Conservation (phyloP, 441 rosid species). For the Euphorbia schlechtendalii region DNA sequence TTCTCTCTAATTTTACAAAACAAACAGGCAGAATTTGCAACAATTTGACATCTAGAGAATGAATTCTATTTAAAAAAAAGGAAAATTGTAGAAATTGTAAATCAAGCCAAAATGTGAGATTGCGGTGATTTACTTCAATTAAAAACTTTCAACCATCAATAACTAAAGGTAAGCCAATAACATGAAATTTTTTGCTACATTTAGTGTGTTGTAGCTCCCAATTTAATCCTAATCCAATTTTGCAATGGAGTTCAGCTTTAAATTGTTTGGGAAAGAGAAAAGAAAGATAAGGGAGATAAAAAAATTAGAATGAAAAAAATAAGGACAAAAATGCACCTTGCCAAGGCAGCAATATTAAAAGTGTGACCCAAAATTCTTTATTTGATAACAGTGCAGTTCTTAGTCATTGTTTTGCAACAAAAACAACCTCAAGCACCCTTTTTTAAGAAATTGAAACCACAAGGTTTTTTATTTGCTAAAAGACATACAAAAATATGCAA, state of each 20-base stretch:
- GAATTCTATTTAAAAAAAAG: no score
- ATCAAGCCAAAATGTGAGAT: not conserved
- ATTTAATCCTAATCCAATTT: no score
- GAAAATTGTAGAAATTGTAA: not conserved
- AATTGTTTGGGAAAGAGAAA: not conserved
- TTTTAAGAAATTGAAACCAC: not conserved
- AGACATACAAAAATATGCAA: not conserved
- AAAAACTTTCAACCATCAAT: not conserved
- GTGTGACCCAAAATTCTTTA: not conserved
- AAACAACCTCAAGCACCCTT: not conserved
- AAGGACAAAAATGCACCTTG: not conserved
- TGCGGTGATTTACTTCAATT: not conserved
- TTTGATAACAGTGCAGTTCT: not conserved
- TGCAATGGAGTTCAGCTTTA: not conserved
- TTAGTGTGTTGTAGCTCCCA: not conserved
- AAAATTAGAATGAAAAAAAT: not conserved
- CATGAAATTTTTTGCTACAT: not conserved
- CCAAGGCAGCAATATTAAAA: not conserved
- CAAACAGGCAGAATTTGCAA: no score
- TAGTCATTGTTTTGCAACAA: not conserved
- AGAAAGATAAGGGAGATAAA: not conserved
- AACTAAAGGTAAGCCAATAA: not conserved
- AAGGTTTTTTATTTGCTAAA: not conserved
- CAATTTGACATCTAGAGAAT: no score
- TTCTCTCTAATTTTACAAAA: not conserved